phyloP scores from a whole-genome alignment of 352 stramenopile genomes.

The Phytopythium helicoides region DNA sequence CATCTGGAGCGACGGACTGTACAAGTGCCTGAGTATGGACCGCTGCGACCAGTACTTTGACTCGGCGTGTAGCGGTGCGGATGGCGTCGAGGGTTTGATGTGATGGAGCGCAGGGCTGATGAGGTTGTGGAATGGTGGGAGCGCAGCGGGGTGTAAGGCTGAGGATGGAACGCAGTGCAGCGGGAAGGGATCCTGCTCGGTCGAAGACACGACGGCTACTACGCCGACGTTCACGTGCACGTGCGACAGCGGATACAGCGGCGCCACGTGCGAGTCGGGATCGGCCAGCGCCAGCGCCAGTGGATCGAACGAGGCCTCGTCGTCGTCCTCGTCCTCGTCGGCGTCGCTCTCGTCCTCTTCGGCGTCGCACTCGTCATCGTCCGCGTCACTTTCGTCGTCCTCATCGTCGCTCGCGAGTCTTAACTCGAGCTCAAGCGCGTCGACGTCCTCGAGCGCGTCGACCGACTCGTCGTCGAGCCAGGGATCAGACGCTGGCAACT shows the following conservation, averaged over 20 bases:
- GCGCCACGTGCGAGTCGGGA: conserved; percentile 39
- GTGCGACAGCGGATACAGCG: conserved; percentile 71
- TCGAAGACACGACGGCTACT: conserved; percentile 15
- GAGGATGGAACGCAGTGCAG: conserved; percentile 60
- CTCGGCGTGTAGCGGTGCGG: conserved; percentile 52
- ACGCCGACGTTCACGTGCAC: conserved; percentile 52
- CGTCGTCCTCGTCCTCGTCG: conserved; percentile 8
- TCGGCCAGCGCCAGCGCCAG: conserved; percentile 3
- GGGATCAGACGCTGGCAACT: conserved; percentile 8
- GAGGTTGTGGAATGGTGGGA: too few relatives aligned
- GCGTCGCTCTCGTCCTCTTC: too few relatives aligned
- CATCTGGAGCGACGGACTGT: conserved; percentile 59
- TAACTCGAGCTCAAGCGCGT: conserved; percentile 10
- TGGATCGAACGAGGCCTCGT: conserved; percentile 9
- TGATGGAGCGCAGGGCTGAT: too few relatives aligned
- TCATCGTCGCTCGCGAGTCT: conserved; percentile 10
- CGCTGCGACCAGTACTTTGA: conserved; percentile 73
- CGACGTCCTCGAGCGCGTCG: conserved; percentile 9
- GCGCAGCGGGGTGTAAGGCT: conserved; percentile 34
- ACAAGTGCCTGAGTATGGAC: conserved; percentile 79
- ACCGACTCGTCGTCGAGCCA: conserved; percentile 12
- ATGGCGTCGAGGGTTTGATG: too few relatives aligned
- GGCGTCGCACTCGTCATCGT: too few relatives aligned
- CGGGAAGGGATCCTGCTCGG: conserved; percentile 56
- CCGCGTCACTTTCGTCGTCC: background rate